These are phyloP conservation scores for Colletotrichum sp. DNA, from an alignment of 2,329 filamentous ascomycete species.

Conservation along the genomic window DNA sequence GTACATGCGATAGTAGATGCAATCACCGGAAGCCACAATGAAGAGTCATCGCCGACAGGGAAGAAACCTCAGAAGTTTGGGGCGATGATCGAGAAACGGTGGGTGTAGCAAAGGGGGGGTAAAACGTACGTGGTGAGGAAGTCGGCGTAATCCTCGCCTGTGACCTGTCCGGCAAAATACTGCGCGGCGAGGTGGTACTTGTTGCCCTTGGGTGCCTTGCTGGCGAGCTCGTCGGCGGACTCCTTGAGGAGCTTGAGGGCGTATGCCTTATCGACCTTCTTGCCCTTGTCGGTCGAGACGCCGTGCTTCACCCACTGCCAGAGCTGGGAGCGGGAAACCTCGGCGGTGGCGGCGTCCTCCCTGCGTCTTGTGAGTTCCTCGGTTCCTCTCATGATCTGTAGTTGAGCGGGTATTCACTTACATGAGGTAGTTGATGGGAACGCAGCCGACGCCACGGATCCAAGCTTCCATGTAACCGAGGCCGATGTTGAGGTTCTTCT, in stretches of 20 bases:
- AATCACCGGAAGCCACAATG: slow-evolving; percentile 9
- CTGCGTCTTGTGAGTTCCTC: slow-evolving; percentile 30
- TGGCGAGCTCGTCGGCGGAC: slow-evolving; percentile 75
- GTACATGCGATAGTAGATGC: slow-evolving; percentile 19
- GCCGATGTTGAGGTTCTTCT: slow-evolving; percentile 97
- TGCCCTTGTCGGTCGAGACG: slow-evolving; percentile 82
- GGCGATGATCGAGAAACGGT: not conserved
- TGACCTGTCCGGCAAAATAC: slow-evolving; percentile 93
- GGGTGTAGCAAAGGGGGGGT: not conserved
- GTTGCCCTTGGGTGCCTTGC: slow-evolving; percentile 83
- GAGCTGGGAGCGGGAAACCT: slow-evolving; percentile 91
- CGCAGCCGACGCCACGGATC: slow-evolving; percentile 92
- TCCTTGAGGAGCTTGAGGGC: slow-evolving; percentile 86
- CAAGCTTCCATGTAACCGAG: slow-evolving; percentile 99
- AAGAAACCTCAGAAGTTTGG: not conserved
- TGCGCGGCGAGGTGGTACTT: slow-evolving; percentile 90
- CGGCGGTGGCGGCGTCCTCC: slow-evolving; percentile 96
- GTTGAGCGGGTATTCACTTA: slow-evolving; percentile 36
- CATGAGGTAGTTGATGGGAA: slow-evolving; percentile 98
- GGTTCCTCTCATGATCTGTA: not conserved
- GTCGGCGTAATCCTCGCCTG: slow-evolving; percentile 96
- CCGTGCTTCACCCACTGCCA: slow-evolving; percentile 91
- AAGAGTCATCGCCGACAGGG: not conserved
- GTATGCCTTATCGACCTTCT: slow-evolving; percentile 92
- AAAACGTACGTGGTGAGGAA: slow-evolving; percentile 81